phyloP scores from a whole-genome alignment of 139 green algal genomes.

The Coccomyxa sp. region DNA sequence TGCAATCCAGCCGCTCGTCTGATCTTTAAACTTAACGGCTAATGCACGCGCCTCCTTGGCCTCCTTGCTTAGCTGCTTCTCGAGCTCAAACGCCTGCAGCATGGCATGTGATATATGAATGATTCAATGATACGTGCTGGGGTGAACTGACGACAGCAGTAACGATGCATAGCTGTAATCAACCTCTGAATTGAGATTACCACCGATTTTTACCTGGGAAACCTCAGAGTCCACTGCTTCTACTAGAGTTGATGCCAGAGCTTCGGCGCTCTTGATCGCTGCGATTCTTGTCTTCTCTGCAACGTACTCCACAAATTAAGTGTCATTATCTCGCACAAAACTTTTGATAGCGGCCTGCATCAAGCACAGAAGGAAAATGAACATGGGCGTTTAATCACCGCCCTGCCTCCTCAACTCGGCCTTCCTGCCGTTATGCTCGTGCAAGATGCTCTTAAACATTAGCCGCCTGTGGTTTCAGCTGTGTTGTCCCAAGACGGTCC shows the following conservation, averaged over 20 bases:
- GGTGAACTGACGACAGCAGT: no score
- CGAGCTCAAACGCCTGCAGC: slow-evolving; percentile 8
- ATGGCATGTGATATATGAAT: background rate
- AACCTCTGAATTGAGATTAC: no score
- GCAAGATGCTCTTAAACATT: background rate
- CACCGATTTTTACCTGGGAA: background rate
- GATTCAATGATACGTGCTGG: no score
- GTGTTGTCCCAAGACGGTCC: no score
- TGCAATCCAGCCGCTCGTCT: slow-evolving; percentile 14
- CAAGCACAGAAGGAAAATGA: background rate
- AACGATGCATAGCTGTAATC: no score
- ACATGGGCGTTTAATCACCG: background rate
- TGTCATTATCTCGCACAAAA: background rate
- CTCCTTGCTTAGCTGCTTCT: slow-evolving; percentile 8
- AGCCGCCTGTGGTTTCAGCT: no score
- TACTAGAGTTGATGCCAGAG: background rate
- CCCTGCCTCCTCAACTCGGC: background rate
- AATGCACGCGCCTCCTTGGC: slow-evolving; percentile 2
- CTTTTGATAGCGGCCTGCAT: background rate
- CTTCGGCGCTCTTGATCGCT: background rate
- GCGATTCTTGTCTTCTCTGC: slow-evolving; percentile 3
- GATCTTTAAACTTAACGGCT: background rate
- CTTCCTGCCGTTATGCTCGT: background rate
- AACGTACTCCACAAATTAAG: background rate
- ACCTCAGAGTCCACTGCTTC: slow-evolving; percentile 4